Conservation (phyloP, 2,329 filamentous ascomycete species). For the Pseudocercospora fijiensis region DNA sequence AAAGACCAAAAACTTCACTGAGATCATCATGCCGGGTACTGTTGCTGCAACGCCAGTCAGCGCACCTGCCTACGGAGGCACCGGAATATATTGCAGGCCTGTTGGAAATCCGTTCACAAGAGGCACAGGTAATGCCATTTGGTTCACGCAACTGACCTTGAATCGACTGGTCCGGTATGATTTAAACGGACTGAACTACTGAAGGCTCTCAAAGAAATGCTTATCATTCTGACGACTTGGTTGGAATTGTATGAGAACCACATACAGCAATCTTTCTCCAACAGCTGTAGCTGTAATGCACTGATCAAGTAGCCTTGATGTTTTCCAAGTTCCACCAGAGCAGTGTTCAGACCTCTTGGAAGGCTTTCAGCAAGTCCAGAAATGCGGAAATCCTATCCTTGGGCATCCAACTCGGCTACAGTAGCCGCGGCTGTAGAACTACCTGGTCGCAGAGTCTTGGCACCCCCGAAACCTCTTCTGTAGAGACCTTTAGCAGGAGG, state of each 20-base stretch:
- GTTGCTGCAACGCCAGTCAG: slow-evolving; percentile 7
- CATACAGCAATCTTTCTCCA: too few relatives aligned
- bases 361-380: too few relatives aligned
- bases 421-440: not conserved
- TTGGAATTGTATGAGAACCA: too few relatives aligned
- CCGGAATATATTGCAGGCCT: slow-evolving; percentile 9
- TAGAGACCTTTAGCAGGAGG: too few relatives aligned
- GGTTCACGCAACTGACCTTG: slow-evolving; percentile 13
- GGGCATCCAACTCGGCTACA: too few relatives aligned
- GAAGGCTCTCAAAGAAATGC: not conserved
- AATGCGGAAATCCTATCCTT: too few relatives aligned
- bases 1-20: slow-evolving; percentile 8
- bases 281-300: too few relatives aligned
- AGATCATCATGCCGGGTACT: slow-evolving; percentile 10
- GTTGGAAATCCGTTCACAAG: slow-evolving; percentile 12
- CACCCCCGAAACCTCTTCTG: too few relatives aligned
- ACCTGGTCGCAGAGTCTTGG: not conserved
- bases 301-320: too few relatives aligned
- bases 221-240: too few relatives aligned
- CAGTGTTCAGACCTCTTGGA: too few relatives aligned
- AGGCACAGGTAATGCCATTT: slow-evolving; percentile 14
- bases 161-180: slow-evolving; percentile 18
- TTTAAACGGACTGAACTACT: slow-evolving; percentile 11
- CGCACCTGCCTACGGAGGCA: slow-evolving; percentile 10
- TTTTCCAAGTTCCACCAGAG: too few relatives aligned